phyloP scores from a whole-genome alignment of 176 grass and related monocot genomes.

The Microstegium vimineum region DNA sequence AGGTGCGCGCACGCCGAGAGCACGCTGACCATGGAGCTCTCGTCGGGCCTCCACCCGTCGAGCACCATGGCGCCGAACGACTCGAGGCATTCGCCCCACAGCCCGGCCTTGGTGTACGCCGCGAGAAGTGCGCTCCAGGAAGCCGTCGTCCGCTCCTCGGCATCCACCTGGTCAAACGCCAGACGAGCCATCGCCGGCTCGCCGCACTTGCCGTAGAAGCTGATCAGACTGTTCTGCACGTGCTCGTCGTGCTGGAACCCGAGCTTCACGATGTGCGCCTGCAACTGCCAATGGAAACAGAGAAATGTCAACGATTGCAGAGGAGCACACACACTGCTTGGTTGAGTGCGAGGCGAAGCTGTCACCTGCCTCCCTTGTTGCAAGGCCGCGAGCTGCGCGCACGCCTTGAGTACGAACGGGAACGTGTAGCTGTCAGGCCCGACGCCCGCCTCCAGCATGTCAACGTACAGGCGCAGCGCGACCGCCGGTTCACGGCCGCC shows the following conservation, averaged over 20 bases:
- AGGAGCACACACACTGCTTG: background rate
- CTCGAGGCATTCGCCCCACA: conserved; percentile 49
- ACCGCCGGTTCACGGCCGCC: conserved; percentile 23
- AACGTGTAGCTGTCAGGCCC: conserved; percentile 64
- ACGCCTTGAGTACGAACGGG: conserved; percentile 68
- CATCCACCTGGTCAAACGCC: conserved; percentile 41
- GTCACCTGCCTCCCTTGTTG: conserved; percentile 39
- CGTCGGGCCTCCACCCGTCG: conserved; percentile 46
- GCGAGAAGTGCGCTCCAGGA: conserved; percentile 77
- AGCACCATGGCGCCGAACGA: conserved; percentile 48
- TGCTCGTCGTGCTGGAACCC: conserved; percentile 52
- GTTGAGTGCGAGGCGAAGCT: background rate
- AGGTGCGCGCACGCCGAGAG: conserved; percentile 62
- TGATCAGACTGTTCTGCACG: conserved; percentile 72
- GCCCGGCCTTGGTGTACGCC: conserved; percentile 39
- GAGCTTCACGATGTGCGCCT: conserved; percentile 57
- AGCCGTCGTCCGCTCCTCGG: conserved; percentile 28
- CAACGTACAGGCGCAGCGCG: conserved; percentile 44
- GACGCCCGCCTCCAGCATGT: conserved; percentile 40
- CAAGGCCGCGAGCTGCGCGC: conserved; percentile 35
- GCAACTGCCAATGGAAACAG: conserved; percentile 23
- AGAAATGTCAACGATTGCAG: background rate
- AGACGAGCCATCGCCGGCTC: conserved; percentile 34
- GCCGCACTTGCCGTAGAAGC: conserved; percentile 75
- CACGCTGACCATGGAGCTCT: conserved; percentile 66